Conservation (phyloP, 495 filamentous ascomycete species). For the Achaetomiella virescens region DNA sequence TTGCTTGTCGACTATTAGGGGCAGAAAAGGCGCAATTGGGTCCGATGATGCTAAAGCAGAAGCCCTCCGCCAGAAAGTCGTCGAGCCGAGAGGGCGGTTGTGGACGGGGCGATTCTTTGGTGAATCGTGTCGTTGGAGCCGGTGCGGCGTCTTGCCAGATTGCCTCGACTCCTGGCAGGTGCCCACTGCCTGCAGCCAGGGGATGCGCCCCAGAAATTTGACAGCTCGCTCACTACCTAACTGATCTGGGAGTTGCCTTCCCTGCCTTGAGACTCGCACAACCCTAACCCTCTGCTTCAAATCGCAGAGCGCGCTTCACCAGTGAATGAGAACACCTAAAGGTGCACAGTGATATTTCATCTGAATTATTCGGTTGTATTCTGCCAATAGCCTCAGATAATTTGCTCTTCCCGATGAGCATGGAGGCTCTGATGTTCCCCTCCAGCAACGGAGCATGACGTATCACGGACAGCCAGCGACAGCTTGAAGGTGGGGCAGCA, state of each 20-base stretch:
- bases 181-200: slow-evolving; percentile 16
- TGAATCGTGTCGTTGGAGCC: slow-evolving; percentile 8
- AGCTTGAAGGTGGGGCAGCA: slow-evolving; percentile 1
- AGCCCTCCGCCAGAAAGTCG: slow-evolving; percentile 18
- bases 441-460: not conserved
- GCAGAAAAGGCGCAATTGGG: slow-evolving; percentile 15
- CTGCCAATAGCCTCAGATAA: too few species aligned
- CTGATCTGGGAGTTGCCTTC: not conserved
- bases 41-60: slow-evolving; percentile 10
- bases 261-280: not conserved
- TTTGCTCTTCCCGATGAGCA: too few species aligned
- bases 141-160: slow-evolving; percentile 30
- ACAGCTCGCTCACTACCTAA: not conserved
- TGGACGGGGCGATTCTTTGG: slow-evolving; percentile 12
- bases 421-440: too few species aligned
- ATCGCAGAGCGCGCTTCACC: too few species aligned
- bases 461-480: not conserved
- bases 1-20: not conserved
- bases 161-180: slow-evolving; percentile 21
- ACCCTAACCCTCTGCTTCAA: slow-evolving; percentile 6
- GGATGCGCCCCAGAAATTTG: slow-evolving; percentile 12
- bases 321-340: too few species aligned
- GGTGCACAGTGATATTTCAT: too few species aligned
- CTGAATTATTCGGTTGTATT: too few species aligned
- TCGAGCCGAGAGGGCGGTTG: slow-evolving; percentile 15